phyloP scores from a whole-genome alignment of 208 protist genomes.

The Leishmania mexicana region DNA sequence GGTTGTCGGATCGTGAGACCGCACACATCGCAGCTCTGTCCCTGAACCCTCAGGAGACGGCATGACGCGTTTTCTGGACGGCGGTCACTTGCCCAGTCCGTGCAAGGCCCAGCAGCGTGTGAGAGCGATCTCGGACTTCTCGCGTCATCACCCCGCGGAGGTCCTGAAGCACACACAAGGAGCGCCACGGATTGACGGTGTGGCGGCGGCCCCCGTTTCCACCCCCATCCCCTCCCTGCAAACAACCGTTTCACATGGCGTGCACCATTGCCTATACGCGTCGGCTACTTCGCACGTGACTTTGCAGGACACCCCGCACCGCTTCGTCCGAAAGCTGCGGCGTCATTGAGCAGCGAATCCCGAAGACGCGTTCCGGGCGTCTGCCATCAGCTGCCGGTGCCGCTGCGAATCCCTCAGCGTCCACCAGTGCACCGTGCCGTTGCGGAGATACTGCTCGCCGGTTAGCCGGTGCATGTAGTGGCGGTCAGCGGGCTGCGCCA shows the following conservation, averaged over 20 bases:
- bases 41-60: neutral
- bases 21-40: neutral
- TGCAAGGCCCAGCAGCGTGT: neutral
- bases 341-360: neutral
- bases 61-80: neutral
- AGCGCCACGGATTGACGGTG: neutral
- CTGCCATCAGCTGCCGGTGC: conserved; percentile 23
- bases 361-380: conserved; percentile 1
- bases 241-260: neutral
- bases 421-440: conserved; percentile 32
- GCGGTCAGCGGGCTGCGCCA: neutral
- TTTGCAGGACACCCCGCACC: neutral
- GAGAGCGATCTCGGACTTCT: neutral
- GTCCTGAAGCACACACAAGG: neutral
- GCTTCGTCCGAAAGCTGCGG: neutral
- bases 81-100: neutral
- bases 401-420: conserved; percentile 23
- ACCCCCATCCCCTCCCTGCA: neutral
- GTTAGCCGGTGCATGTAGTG: neutral
- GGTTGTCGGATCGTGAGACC: neutral
- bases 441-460: conserved; percentile 13
- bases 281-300: neutral
- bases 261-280: neutral
- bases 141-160: neutral
- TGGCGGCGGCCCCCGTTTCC: neutral